Evolutionary conservation across 441 rosid species (phyloP).

Genomic region (Adansonia madagascariensis): DNA sequence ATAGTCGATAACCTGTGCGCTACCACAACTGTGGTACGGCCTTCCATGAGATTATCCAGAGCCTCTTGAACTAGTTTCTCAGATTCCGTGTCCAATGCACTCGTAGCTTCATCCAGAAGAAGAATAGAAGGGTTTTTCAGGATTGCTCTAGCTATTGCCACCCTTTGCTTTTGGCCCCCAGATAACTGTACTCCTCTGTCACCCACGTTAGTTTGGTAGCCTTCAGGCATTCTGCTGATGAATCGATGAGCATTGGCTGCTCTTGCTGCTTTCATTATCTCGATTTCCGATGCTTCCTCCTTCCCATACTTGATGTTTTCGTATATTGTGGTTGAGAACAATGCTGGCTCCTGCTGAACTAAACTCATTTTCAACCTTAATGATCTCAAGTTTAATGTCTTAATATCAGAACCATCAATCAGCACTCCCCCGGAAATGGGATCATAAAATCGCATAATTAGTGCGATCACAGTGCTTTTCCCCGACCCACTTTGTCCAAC

Average conservation of each 20-base stretch:
- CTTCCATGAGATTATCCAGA: constrained; percentile 65
- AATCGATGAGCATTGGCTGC: constrained; percentile 78
- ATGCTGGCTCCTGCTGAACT: constrained; percentile 82
- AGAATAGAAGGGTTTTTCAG: constrained; percentile 71
- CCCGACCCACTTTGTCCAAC: constrained; percentile 87
- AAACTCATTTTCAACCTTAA: constrained; percentile 58
- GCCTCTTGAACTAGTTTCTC: constrained; percentile 77
- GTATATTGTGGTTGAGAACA: constrained; percentile 67
- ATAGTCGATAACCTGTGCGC: constrained; percentile 79
- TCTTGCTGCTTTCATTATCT: constrained; percentile 67
- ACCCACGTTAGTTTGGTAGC: constrained; percentile 61
- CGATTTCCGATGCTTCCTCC: constrained; percentile 62
- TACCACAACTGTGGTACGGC: constrained; percentile 68
- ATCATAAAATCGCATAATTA: constrained; percentile 72
- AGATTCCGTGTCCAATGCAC: constrained; percentile 66
- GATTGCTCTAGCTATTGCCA: constrained; percentile 78
- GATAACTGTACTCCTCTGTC: constrained; percentile 56
- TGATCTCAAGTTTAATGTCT: constrained; percentile 60
- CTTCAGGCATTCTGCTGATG: constrained; percentile 67
- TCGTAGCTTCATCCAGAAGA: constrained; percentile 76
- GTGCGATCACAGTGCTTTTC: constrained; percentile 67
- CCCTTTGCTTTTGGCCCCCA: constrained; percentile 77
- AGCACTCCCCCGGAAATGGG: constrained; percentile 49
- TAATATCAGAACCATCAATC: constrained; percentile 63
- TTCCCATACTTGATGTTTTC: constrained; percentile 81